Conservation (phyloP, 2,329 filamentous ascomycete species). For the Phaeosphaeriaceae sp. region DNA sequence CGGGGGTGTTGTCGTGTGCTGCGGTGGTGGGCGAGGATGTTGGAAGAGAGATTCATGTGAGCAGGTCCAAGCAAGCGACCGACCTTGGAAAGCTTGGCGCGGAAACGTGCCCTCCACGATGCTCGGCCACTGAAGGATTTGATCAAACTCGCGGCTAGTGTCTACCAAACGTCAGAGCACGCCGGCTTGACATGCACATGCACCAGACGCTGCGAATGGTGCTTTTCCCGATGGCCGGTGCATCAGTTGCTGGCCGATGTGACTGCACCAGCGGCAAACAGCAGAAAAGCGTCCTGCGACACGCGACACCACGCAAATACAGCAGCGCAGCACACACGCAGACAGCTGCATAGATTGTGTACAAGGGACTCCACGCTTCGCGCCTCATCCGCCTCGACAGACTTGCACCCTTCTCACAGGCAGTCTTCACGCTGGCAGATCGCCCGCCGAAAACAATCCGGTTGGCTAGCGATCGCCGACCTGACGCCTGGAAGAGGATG, state of each 20-base stretch:
- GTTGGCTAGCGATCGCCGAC: slow-evolving; percentile 12
- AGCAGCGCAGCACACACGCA: background rate
- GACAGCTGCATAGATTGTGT: background rate
- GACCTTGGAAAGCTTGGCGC: background rate
- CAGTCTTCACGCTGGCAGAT: slow-evolving; percentile 7
- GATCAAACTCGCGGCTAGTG: background rate
- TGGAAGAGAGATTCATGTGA: slow-evolving; percentile 16
- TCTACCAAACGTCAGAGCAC: background rate
- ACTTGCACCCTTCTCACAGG: background rate
- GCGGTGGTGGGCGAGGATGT: slow-evolving; percentile 19
- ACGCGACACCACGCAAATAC: background rate
- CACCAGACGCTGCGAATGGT: background rate
- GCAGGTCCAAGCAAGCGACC: slow-evolving; percentile 15
- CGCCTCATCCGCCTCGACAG: background rate
- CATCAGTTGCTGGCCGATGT: too few relatives aligned
- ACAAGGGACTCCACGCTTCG: background rate
- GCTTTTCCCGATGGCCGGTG: background rate
- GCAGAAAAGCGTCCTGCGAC: background rate
- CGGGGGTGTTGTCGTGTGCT: slow-evolving; percentile 25
- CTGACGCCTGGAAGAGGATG: background rate
- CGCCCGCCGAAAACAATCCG: slow-evolving; percentile 18
- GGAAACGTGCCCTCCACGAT: background rate
- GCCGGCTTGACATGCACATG: background rate
- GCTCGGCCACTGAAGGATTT: background rate
- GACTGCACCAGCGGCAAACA: too few relatives aligned